Percentiles rank a stretch among this genome's conserved stretches.
These are phyloP conservation scores for Trebouxia gelatinosa DNA, from an alignment of 163 green algal genomes.

Conservation along the genomic window DNA sequence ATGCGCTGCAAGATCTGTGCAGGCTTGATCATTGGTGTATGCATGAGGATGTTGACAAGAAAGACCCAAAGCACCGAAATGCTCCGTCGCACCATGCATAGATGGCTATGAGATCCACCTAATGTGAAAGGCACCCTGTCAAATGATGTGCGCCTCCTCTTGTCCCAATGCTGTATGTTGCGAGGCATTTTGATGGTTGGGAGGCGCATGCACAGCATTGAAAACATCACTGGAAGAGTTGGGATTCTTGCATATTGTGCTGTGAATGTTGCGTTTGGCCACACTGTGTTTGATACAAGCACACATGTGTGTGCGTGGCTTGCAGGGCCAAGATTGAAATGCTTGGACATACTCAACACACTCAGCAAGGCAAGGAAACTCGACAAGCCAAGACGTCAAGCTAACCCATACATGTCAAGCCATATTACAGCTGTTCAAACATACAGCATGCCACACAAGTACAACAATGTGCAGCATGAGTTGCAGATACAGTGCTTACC, in stretches of 20 bases:
- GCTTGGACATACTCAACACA: not conserved
- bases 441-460: not conserved
- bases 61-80: conserved; percentile 30
- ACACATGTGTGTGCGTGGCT: not conserved
- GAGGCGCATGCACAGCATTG: not conserved
- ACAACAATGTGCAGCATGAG: not conserved
- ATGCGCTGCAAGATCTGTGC: not conserved
- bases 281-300: not conserved
- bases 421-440: not conserved
- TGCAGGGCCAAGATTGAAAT: not conserved
- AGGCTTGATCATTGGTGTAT: too few species aligned
- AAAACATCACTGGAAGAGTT: not conserved
- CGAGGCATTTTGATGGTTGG: conserved; percentile 28
- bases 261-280: not conserved
- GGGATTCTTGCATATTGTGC: not conserved
- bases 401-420: too few species aligned
- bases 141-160: conserved; percentile 21
- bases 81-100: conserved; percentile 16
- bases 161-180: conserved; percentile 21
- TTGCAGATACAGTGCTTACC: conserved; percentile 32
- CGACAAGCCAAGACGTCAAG: too few species aligned
- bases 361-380: too few species aligned
- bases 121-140: conserved; percentile 8
- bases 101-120: not conserved
- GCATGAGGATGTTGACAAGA: conserved; percentile 11